Evolutionary conservation across 148 eudicot species (phyloP).

Genomic region (Camellia sinensis): DNA sequence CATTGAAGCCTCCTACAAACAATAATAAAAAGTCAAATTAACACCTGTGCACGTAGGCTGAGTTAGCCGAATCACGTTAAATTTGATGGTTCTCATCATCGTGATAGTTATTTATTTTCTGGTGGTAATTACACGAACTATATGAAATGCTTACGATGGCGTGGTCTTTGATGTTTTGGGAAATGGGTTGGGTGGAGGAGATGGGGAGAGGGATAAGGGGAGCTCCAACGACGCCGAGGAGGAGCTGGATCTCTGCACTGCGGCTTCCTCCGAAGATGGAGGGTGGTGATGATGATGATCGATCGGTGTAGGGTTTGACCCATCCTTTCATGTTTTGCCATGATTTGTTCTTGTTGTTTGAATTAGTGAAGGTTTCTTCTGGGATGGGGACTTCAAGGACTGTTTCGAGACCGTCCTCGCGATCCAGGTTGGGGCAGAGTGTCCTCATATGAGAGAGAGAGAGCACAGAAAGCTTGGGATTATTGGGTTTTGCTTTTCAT

Average conservation of each 20-base stretch:
- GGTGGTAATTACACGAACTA: too few species aligned
- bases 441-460: conserved; percentile 55
- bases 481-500: background rate
- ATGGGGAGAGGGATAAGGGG: conserved; percentile 80
- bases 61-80: too few species aligned
- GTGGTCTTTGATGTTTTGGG: conserved; percentile 50
- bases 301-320: conserved; percentile 40
- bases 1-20: conserved; percentile 75
- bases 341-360: conserved; percentile 32
- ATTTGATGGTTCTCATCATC: too few species aligned
- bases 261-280: conserved; percentile 36
- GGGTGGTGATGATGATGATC: conserved; percentile 19
- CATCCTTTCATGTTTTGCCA: conserved; percentile 81
- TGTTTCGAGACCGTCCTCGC: conserved; percentile 82
- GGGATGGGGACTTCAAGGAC: conserved; percentile 95
- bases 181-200: conserved; percentile 27
- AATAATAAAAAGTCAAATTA: background rate
- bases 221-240: conserved; percentile 83
- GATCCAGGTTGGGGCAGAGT: conserved; percentile 75
- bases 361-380: conserved; percentile 62
- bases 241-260: conserved; percentile 63
- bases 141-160: conserved; percentile 60
- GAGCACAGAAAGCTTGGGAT: background rate
- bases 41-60: too few species aligned
- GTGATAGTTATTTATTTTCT: too few species aligned